phyloP scores from a whole-genome alignment of 129 eudicot genomes.

The Solidago caesia region DNA sequence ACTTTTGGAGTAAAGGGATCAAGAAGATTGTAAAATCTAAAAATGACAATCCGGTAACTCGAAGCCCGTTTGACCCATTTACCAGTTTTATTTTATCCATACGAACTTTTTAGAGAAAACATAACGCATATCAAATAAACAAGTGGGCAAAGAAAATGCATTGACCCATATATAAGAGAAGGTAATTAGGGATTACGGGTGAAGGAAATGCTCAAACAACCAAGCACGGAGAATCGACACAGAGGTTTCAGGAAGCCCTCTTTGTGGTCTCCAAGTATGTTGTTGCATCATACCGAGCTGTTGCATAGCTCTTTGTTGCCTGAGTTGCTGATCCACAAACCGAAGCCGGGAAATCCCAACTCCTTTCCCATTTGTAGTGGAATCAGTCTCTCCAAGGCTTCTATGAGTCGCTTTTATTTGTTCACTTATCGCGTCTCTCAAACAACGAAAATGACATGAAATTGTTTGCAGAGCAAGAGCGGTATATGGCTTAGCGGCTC shows the following conservation, averaged over 20 bases:
- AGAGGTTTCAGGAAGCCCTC: constrained; percentile 90
- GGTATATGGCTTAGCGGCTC: constrained; percentile 84
- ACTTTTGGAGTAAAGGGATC: too few relatives aligned
- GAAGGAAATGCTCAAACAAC: constrained; percentile 94
- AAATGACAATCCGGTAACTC: too few relatives aligned
- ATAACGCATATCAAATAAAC: too few relatives aligned
- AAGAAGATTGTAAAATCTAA: too few relatives aligned
- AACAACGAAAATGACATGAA: constrained; percentile 83
- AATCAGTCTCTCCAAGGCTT: constrained; percentile 71
- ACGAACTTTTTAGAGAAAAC: too few relatives aligned
- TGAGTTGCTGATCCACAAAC: constrained; percentile 61
- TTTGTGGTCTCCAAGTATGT: constrained; percentile 91
- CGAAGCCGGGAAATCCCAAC: constrained; percentile 59
- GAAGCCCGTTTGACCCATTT: too few relatives aligned
- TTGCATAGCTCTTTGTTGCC: constrained; percentile 83
- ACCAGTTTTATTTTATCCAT: too few relatives aligned
- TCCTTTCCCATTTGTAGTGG: constrained; percentile 45
- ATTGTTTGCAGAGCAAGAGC: constrained; percentile 77
- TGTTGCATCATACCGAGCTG: constrained; percentile 90
- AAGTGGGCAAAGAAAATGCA: neutral
- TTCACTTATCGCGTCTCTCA: constrained; percentile 67
- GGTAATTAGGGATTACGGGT: constrained; percentile 57
- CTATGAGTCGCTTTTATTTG: constrained; percentile 51
- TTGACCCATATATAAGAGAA: neutral
- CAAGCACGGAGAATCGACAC: constrained; percentile 90